A percentile compares a stretch with the other conserved stretches of the same genome.
Evolutionary conservation across 2,329 filamentous ascomycete species (phyloP).

Genomic region (Xylariaceae sp.): DNA sequence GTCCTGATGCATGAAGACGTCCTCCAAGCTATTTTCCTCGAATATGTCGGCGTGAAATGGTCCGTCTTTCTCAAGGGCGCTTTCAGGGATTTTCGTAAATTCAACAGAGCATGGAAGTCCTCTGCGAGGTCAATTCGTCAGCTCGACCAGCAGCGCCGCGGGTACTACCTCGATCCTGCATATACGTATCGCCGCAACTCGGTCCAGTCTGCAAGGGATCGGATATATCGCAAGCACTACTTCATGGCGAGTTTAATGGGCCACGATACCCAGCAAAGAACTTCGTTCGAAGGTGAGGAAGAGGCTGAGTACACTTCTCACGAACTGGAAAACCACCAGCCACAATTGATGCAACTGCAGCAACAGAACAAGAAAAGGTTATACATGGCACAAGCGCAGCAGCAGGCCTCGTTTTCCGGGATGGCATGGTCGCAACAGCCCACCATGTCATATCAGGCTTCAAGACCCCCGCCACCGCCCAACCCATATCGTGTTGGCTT

Average conservation of each 20-base stretch:
- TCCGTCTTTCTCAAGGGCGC: conserved; percentile 51
- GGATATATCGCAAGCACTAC: conserved; percentile 48
- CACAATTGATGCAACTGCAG: neutral
- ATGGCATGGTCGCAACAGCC: too few relatives aligned
- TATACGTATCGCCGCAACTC: conserved; percentile 9
- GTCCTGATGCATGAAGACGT: conserved; percentile 61
- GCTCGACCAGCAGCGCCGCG: conserved; percentile 38
- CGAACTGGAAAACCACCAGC: neutral
- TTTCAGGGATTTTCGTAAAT: conserved; percentile 44
- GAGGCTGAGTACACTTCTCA: conserved; percentile 45
- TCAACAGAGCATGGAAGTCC: conserved; percentile 46
- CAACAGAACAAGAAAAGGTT: too few relatives aligned
- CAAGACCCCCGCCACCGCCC: too few relatives aligned
- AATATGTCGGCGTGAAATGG: conserved; percentile 57
- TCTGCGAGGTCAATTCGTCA: conserved; percentile 41
- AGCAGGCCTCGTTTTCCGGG: too few relatives aligned
- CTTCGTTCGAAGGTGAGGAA: conserved; percentile 46
- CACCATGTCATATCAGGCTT: too few relatives aligned
- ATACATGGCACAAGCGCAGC: too few relatives aligned
- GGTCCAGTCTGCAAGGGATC: conserved; percentile 43
- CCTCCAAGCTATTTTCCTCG: conserved; percentile 58
- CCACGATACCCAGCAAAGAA: conserved; percentile 34
- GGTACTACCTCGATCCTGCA: conserved; percentile 48
- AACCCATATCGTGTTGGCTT: too few relatives aligned
- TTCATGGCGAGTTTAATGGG: conserved; percentile 54